Evolutionary conservation across 208 protist species (phyloP), one percentile per base, ranked within the genome.

Genomic region (Leptomonas pyrrhocoris): DNA sequence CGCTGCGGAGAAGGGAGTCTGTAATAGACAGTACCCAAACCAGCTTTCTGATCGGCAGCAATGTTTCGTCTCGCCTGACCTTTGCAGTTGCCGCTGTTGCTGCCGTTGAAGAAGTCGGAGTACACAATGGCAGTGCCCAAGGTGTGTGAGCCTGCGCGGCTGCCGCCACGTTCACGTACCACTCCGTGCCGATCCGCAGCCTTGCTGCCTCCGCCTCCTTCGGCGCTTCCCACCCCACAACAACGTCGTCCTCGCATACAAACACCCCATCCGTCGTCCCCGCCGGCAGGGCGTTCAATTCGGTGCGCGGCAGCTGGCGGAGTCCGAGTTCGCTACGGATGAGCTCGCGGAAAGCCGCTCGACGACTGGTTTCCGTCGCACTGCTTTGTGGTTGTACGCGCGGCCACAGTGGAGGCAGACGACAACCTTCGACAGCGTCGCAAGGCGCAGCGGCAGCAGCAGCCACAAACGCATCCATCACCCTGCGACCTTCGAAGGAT

Each of bases 331-430:
- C 61, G 7, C 12, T 31, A 1, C 23, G 48, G 6, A 67, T 2
- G 2, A 67, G 23, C n/a, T 67, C 61, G 23, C 61, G 61, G 2
- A 67, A 38, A 18, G 55, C 54, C 2, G 55, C 34, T 19, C 34
- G 45, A 34, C 34, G 56, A 36, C 16, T 19, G 3, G 30, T 21
- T 7, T 13, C 6, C 13, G 63, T 61, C 25, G 19, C 38, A 16
- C 11, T 0, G 13, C 27, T 21, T 34, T 36, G 16, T 6, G 25
- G 31, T 1, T 6, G 0, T 16, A 68, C 30, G 27, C 61, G 72
- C 8, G 72, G 72, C 72, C 72, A 77, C 23, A 77, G n/a, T 12
- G 72, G 72, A 18, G 72, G 72, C 49, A 77, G 45, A 38, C 9
- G 34, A 9, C 15, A 21, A 27, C 16, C 43, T 21, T 3, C 16